A percentile compares a stretch with the other conserved stretches of the same genome.
Conservation (phyloP, 2,329 filamentous ascomycete species). For the Fusarium clavum region DNA sequence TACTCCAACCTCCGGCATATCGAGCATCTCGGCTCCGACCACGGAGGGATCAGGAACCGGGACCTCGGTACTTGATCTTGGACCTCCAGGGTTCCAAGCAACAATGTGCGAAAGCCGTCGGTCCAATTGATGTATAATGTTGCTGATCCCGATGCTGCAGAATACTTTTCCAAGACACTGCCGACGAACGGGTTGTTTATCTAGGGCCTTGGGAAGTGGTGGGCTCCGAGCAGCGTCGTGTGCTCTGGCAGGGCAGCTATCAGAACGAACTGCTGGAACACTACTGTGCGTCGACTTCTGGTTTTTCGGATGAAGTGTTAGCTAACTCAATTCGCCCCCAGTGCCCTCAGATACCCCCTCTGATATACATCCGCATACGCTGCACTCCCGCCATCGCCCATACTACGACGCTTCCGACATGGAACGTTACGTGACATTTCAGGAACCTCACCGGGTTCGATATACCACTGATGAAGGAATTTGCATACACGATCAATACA, state of each 20-base stretch:
- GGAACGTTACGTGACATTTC: constrained; percentile 62
- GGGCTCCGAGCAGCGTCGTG: constrained; percentile 59
- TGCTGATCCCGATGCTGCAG: constrained; percentile 49
- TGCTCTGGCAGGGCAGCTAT: constrained; percentile 66
- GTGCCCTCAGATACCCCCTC: constrained; percentile 60
- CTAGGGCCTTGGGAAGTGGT: constrained; percentile 66
- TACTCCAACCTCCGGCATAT: constrained; percentile 58
- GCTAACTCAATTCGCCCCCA: constrained; percentile 39
- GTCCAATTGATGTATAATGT: constrained; percentile 22
- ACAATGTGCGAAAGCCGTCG: constrained; percentile 58
- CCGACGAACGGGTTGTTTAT: constrained; percentile 62
- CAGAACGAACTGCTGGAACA: constrained; percentile 64
- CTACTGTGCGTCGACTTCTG: constrained; percentile 54
- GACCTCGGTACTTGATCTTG: constrained; percentile 61
- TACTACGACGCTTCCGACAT: constrained; percentile 63
- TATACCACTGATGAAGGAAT: constrained; percentile 60
- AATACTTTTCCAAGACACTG: constrained; percentile 63
- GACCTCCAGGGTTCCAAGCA: constrained; percentile 65
- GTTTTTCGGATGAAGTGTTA: constrained; percentile 6
- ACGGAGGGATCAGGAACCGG: constrained; percentile 51
- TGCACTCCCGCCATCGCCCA: constrained; percentile 63
- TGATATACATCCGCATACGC: constrained; percentile 61
- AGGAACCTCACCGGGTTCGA: constrained; percentile 60
- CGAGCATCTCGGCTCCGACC: constrained; percentile 59
- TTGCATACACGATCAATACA: constrained; percentile 61